Conservation (phyloP, 129 eudicot species). For the Flaveria ramosissima region DNA sequence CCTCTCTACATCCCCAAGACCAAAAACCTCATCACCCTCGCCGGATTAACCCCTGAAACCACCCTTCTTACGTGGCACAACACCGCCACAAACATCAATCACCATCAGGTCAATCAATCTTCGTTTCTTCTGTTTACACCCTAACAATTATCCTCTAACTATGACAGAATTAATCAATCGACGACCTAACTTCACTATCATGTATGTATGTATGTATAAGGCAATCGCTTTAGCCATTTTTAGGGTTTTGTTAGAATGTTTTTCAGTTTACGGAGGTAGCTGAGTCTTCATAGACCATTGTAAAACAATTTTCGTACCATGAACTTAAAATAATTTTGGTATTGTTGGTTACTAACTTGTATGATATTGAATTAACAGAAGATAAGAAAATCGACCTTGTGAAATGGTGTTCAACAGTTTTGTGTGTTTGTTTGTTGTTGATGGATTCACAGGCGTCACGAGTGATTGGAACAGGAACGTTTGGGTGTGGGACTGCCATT, state of each 20-base stretch:
- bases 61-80: constrained; percentile 77
- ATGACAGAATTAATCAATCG: too few relatives aligned
- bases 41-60: constrained; percentile 66
- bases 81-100: constrained; percentile 77
- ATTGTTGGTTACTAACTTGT: too few relatives aligned
- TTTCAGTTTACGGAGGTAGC: too few relatives aligned
- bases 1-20: constrained; percentile 82
- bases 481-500: constrained; percentile 81
- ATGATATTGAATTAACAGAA: too few relatives aligned
- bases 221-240: too few relatives aligned
- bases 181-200: too few relatives aligned
- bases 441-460: constrained; percentile 46
- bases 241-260: too few relatives aligned
- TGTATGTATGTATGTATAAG: too few relatives aligned
- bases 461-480: constrained; percentile 88
- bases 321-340: too few relatives aligned
- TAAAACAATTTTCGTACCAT: too few relatives aligned
- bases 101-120: constrained; percentile 57
- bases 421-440: constrained; percentile 11
- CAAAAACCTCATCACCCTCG: constrained; percentile 73
- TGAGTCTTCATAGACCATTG: too few relatives aligned
- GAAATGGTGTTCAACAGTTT: background rate
- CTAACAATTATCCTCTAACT: background rate
- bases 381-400: too few relatives aligned
- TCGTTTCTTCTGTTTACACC: background rate